A percentile compares a stretch with the other conserved stretches of the same genome.
These are phyloP conservation scores for Aristolochia californica DNA, from an alignment of 164 flowering plant species.

Conservation along the genomic window DNA sequence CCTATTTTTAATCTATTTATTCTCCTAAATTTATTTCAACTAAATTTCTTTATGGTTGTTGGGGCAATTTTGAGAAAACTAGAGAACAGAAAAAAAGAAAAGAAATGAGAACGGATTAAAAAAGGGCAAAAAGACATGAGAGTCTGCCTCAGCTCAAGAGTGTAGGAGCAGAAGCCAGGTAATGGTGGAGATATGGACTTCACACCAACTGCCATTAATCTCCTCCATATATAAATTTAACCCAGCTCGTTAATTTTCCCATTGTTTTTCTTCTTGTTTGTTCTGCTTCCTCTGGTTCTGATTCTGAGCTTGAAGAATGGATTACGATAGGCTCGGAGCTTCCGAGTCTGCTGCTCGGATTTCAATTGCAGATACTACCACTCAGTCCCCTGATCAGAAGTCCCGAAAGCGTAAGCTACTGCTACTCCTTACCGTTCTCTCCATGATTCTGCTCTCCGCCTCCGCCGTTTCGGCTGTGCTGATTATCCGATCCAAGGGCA, in stretches of 20 bases:
- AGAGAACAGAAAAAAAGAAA: no score
- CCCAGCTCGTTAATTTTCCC: neutral
- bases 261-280: neutral
- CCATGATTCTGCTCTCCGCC: slow-evolving; percentile 33
- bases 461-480: slow-evolving; percentile 44
- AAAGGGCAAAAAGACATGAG: no score
- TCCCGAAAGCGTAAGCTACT: slow-evolving; percentile 26
- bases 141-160: no score
- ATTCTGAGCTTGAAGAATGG: no score
- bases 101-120: no score
- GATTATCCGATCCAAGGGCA: slow-evolving; percentile 21
- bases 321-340: slow-evolving; percentile 41
- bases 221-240: slow-evolving; percentile 1
- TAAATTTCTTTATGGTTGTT: no score
- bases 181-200: slow-evolving; percentile 18
- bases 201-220: slow-evolving; percentile 16
- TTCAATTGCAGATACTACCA: no score
- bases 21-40: no score
- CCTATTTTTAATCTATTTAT: no score
- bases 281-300: slow-evolving; percentile 1
- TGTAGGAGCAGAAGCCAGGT: slow-evolving; percentile 17
- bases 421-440: slow-evolving; percentile 25
- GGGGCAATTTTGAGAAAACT: no score
- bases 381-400: no score
- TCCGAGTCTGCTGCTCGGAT: slow-evolving; percentile 16